phyloP scores from a whole-genome alignment of 2,329 filamentous ascomycete genomes.

The Cordyceps farinosa region DNA sequence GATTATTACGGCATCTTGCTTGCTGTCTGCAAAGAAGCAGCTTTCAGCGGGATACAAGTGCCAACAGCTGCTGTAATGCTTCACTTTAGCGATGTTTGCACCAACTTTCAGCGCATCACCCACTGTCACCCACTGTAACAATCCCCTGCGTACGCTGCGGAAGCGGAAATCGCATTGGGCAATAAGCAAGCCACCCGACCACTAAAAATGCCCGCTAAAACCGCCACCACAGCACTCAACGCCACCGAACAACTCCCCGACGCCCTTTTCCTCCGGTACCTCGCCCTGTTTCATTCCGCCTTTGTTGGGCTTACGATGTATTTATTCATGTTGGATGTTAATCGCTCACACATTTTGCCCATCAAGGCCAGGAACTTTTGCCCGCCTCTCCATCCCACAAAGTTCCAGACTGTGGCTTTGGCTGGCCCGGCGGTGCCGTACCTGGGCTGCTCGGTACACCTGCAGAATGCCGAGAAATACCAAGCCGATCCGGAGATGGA shows the following conservation, averaged over 20 bases:
- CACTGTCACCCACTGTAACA: neutral
- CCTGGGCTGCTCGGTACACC: neutral
- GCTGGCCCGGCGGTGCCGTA: too few relatives aligned
- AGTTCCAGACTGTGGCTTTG: too few relatives aligned
- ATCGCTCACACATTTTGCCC: too few relatives aligned
- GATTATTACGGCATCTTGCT: too few relatives aligned
- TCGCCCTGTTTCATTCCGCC: too few relatives aligned
- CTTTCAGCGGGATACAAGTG: neutral
- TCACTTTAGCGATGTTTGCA: too few relatives aligned
- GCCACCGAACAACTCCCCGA: neutral
- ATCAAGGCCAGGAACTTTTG: neutral
- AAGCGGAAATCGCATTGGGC: neutral
- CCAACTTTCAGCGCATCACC: too few relatives aligned
- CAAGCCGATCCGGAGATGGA: slow-evolving; percentile 3
- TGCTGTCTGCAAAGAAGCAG: neutral
- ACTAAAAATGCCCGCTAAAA: neutral
- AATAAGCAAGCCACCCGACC: neutral
- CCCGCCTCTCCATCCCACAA: too few relatives aligned
- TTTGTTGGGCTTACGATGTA: too few relatives aligned
- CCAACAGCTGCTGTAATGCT: too few relatives aligned
- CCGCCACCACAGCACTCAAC: neutral
- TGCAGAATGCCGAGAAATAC: neutral
- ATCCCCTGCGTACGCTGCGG: neutral
- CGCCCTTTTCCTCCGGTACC: neutral
- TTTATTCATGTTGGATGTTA: too few relatives aligned